These are phyloP conservation scores for Yarrowia galli DNA, from an alignment of 1,139 yeast species.

Conservation along the genomic window DNA sequence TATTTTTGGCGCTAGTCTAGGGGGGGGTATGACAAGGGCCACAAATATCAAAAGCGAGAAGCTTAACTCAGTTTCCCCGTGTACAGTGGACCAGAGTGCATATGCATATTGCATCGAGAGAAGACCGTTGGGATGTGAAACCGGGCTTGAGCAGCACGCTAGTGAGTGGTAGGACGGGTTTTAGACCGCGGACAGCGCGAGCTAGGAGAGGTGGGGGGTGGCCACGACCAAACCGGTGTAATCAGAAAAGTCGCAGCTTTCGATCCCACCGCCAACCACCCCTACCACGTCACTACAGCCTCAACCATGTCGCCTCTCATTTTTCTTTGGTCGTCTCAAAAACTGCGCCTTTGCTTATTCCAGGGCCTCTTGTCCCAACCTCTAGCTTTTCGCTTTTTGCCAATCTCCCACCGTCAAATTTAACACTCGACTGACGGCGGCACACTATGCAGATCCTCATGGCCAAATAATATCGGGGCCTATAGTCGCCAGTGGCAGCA, in stretches of 20 bases:
- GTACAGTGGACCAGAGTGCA: slow-evolving; percentile 6
- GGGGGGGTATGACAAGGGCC: slow-evolving; percentile 28
- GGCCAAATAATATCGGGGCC: slow-evolving; percentile 5
- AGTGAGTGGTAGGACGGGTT: not conserved
- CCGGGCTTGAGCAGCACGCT: not conserved
- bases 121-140: slow-evolving; percentile 21
- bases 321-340: too few relatives aligned
- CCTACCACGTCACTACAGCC: too few relatives aligned
- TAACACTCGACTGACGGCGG: not conserved
- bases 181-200: too few relatives aligned
- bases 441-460: slow-evolving; percentile 12
- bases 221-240: too few relatives aligned
- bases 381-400: not conserved
- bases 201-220: too few relatives aligned
- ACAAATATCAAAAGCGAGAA: slow-evolving; percentile 2
- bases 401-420: slow-evolving; percentile 10
- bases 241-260: too few relatives aligned
- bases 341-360: not conserved
- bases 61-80: not conserved
- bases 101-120: not conserved
- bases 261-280: too few relatives aligned
- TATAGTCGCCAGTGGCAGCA: too few relatives aligned
- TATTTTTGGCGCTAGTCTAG: slow-evolving; percentile 15
- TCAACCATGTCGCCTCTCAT: too few relatives aligned
- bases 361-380: not conserved